These are phyloP conservation scores for Mycena vitilis DNA, from an alignment of 768 basidiomycete species.

Conservation along the genomic window DNA sequence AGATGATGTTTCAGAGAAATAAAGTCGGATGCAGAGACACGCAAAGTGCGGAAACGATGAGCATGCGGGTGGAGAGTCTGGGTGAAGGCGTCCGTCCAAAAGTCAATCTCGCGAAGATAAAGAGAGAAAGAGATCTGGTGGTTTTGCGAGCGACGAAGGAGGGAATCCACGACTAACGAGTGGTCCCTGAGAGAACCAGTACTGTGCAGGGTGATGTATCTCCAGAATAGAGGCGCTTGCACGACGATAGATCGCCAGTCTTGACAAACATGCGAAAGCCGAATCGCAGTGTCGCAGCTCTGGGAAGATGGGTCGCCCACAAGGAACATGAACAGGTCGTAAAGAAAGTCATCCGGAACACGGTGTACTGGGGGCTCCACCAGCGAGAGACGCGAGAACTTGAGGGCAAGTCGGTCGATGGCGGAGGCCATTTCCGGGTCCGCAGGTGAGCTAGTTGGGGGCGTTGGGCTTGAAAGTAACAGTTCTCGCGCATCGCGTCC, in stretches of 20 bases:
- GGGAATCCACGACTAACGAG: constrained; percentile 1
- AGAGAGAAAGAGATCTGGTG: constrained; percentile 12
- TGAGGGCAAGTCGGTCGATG: background rate
- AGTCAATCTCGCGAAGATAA: background rate
- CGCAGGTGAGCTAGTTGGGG: background rate
- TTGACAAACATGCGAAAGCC: constrained; percentile 22
- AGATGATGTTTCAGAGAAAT: background rate
- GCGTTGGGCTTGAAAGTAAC: background rate
- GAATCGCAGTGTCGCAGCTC: constrained; percentile 5
- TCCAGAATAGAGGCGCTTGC: constrained; percentile 27
- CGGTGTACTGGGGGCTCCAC: constrained; percentile 5
- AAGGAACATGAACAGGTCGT: constrained; percentile 22
- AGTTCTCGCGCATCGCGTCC: constrained; percentile 1
- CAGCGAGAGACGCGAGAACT: background rate
- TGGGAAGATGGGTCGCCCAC: constrained; percentile 14
- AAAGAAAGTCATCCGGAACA: constrained; percentile 15
- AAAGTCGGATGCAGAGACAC: background rate
- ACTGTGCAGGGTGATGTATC: constrained; percentile 1
- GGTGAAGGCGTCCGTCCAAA: background rate
- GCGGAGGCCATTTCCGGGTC: background rate
- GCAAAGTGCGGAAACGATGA: constrained; percentile 4
- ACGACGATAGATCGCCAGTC: constrained; percentile 21
- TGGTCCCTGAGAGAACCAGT: constrained; percentile 1
- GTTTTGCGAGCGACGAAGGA: constrained; percentile 28
- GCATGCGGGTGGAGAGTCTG: background rate